Evolutionary conservation across 768 basidiomycete genomes (phyloP), one percentile per base, ranked within the genome.

Genomic region (Amanita thiersii): DNA sequence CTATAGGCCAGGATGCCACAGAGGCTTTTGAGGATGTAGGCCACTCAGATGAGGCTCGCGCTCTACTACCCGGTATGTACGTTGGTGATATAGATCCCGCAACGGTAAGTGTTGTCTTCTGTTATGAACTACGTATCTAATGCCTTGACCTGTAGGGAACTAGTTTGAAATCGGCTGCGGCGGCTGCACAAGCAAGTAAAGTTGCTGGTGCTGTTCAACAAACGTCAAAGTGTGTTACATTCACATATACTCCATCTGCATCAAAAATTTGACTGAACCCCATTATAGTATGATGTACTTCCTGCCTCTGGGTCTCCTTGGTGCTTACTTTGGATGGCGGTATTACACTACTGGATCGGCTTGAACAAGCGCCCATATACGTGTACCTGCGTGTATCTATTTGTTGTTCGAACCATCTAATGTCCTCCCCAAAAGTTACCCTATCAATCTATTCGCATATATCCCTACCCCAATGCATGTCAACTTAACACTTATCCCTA

Each of bases 11-110:
- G 60, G 92, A 98, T 60, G 93, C 94, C 17, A 93, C 94, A 24
- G 96, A 97, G 56, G 91, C 96, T 4, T 99, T 99, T 56, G 94
- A 98, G 66, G 96, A 99, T 60, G 94, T 99, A 21, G 96, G 96
- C 21, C 96, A 98, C 74, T 97, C 93, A 1, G 94, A 98, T 52
- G 96, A 99, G 65, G 96, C 96, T 18, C 81, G 96, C 39, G 83
- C 72, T 9, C 73, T 93, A 45, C 72, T 98, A 39, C 77, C 76
- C 12, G 80, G 62, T 50, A 77, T 96, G 74, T 65, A 79, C 30
- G 70, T 96, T 39, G 93, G 93, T 40, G 77, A 86, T 1, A 88
- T 93, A 51, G 85, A 87, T 56, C 69, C 81, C 52, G 70, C 65
- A 52, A 70, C 69, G 36, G 84, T 86, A 57, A 60, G 77, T 67